These are phyloP conservation scores for Kazachstania taianensis DNA, from an alignment of 805 yeast species.

Conservation along the genomic window DNA sequence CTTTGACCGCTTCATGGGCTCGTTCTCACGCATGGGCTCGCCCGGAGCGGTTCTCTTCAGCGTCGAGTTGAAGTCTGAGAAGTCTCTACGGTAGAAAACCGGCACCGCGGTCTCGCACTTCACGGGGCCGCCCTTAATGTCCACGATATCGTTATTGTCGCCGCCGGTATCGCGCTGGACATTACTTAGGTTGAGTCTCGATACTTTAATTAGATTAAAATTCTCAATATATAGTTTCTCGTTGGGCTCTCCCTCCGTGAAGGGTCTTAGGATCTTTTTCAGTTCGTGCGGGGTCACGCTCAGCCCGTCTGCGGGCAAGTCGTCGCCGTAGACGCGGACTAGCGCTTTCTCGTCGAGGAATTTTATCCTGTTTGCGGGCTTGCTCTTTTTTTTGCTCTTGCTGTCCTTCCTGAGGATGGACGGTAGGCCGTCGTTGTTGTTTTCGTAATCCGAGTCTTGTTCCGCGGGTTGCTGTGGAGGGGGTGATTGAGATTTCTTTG, in stretches of 20 bases:
- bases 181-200: constrained; percentile 1
- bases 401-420: constrained; percentile 18
- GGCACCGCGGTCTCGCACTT: constrained; percentile 19
- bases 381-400: constrained; percentile 1
- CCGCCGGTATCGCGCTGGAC: too few relatives aligned
- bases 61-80: constrained; percentile 19
- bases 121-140: constrained; percentile 23
- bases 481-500: constrained; percentile 10
- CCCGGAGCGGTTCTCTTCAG: constrained; percentile 20
- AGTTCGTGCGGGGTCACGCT: constrained; percentile 22
- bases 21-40: constrained; percentile 18
- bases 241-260: constrained; percentile 28
- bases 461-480: neutral
- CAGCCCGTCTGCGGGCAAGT: constrained; percentile 23
- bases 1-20: constrained; percentile 3
- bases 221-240: constrained; percentile 18
- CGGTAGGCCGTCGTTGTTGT: constrained; percentile 2
- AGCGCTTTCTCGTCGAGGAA: constrained; percentile 21
- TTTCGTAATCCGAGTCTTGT: neutral
- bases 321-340: constrained; percentile 28
- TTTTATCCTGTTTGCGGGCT: constrained; percentile 11
- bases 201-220: constrained; percentile 5
- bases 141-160: constrained; percentile 21
- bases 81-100: constrained; percentile 17
- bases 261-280: constrained; percentile 26